A percentile compares a stretch with the other conserved stretches of the same genome.
These are phyloP conservation scores for Chrysosporium keratinophilum DNA, from an alignment of 2,329 filamentous ascomycete genomes.

Conservation along the genomic window DNA sequence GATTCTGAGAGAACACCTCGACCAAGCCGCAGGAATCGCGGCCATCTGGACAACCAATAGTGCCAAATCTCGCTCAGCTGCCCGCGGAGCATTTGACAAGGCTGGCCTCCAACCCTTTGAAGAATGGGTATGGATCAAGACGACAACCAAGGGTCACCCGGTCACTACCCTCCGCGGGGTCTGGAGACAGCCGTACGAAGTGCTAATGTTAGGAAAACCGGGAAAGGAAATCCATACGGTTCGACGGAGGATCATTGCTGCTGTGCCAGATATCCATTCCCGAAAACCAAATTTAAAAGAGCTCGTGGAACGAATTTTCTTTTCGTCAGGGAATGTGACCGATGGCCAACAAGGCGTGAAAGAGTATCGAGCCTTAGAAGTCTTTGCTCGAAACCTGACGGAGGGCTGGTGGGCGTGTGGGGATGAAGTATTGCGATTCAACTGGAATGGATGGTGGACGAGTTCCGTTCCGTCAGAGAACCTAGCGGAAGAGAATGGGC, in stretches of 20 bases:
- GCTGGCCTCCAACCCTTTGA: conserved; percentile 44
- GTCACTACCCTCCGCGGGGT: conserved; percentile 42
- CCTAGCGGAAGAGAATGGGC: neutral
- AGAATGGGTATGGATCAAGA: conserved; percentile 57
- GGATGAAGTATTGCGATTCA: conserved; percentile 53
- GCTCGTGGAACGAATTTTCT: conserved; percentile 43
- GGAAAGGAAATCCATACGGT: conserved; percentile 18
- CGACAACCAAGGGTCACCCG: conserved; percentile 43
- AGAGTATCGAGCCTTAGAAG: conserved; percentile 45
- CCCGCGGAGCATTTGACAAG: conserved; percentile 34
- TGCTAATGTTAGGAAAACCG: conserved; percentile 39
- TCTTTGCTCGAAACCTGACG: conserved; percentile 51
- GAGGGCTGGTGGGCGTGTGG: conserved; percentile 54
- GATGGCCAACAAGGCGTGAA: conserved; percentile 10
- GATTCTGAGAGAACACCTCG: conserved; percentile 29
- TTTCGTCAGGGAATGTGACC: conserved; percentile 12
- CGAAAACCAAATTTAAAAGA: conserved; percentile 53
- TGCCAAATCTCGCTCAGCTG: conserved; percentile 38
- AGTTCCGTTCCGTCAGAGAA: neutral
- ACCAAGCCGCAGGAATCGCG: conserved; percentile 31
- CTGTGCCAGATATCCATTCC: conserved; percentile 54
- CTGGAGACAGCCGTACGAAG: conserved; percentile 54
- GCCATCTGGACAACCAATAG: conserved; percentile 56
- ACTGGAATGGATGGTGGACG: conserved; percentile 45
- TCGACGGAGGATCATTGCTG: conserved; percentile 44